phyloP scores from a whole-genome alignment of 352 stramenopile genomes.

The Stramenopiles sp. region DNA sequence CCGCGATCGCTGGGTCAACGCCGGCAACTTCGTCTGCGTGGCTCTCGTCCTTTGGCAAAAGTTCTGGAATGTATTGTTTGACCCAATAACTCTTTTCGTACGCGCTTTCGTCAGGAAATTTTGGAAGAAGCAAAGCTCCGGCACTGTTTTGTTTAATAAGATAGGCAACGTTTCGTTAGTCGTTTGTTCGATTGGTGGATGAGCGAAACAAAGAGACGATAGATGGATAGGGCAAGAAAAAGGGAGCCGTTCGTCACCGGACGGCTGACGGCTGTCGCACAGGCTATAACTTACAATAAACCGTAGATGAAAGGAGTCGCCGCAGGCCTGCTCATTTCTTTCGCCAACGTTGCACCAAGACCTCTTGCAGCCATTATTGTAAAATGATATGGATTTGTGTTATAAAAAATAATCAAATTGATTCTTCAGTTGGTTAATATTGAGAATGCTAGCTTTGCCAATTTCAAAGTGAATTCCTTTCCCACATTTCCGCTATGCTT shows the following conservation, averaged over 20 bases:
- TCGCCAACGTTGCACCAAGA: neutral
- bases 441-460: too few relatives aligned
- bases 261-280: too few relatives aligned
- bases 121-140: neutral
- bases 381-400: too few relatives aligned
- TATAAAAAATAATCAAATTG: too few relatives aligned
- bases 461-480: too few relatives aligned
- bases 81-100: neutral
- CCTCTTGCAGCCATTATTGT: neutral
- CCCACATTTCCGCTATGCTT: too few relatives aligned
- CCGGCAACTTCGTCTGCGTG: neutral
- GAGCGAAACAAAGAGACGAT: neutral
- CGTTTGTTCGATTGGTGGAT: neutral
- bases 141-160: too few relatives aligned
- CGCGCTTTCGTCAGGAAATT: neutral
- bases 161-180: too few relatives aligned
- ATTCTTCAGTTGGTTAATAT: too few relatives aligned
- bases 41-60: neutral
- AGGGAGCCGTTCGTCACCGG: too few relatives aligned
- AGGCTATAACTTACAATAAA: neutral
- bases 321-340: neutral
- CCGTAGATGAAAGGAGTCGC: neutral
- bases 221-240: neutral
- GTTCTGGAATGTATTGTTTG: neutral
- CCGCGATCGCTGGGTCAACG: neutral